phyloP scores from a whole-genome alignment of 2,329 filamentous ascomycete genomes.

The Microdochium trichocladiopsis region DNA sequence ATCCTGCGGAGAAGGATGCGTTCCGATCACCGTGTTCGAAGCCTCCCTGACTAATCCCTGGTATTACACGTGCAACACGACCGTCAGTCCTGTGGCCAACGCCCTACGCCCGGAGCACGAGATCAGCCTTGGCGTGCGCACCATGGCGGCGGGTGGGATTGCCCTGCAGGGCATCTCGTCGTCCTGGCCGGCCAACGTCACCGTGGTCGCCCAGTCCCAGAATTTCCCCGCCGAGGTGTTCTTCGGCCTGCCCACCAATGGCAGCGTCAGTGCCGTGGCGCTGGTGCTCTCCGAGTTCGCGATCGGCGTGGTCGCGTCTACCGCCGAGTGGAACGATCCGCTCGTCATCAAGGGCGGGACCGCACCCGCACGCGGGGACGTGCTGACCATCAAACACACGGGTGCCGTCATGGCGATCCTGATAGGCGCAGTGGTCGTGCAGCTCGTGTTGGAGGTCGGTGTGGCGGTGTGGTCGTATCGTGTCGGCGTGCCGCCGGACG shows the following conservation, averaged over 20 bases:
- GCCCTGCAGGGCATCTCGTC: constrained; percentile 30
- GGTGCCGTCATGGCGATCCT: not conserved
- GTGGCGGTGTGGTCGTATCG: constrained; percentile 3
- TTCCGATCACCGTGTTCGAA: constrained; percentile 27
- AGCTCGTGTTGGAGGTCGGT: constrained; percentile 1
- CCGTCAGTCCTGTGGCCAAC: constrained; percentile 21
- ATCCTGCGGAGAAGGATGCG: constrained; percentile 17
- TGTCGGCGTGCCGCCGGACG: constrained; percentile 1
- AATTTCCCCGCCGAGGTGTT: constrained; percentile 32
- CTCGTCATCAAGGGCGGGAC: constrained; percentile 15
- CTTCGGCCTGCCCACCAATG: constrained; percentile 25
- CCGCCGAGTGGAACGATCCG: constrained; percentile 19
- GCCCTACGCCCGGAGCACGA: constrained; percentile 26
- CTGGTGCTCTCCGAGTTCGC: constrained; percentile 25
- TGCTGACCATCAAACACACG: constrained; percentile 1
- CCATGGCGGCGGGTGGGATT: constrained; percentile 26
- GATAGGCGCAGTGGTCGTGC: not conserved
- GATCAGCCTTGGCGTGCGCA: constrained; percentile 24
- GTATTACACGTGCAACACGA: constrained; percentile 34
- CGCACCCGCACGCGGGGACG: constrained; percentile 11
- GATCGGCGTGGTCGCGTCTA: constrained; percentile 24
- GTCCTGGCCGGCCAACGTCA: constrained; percentile 11
- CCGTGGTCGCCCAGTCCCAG: constrained; percentile 21
- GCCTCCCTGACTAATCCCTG: constrained; percentile 24
- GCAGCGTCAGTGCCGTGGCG: constrained; percentile 24